phyloP scores from a whole-genome alignment of 768 basidiomycete genomes.

The Exidia glandulosa region DNA sequence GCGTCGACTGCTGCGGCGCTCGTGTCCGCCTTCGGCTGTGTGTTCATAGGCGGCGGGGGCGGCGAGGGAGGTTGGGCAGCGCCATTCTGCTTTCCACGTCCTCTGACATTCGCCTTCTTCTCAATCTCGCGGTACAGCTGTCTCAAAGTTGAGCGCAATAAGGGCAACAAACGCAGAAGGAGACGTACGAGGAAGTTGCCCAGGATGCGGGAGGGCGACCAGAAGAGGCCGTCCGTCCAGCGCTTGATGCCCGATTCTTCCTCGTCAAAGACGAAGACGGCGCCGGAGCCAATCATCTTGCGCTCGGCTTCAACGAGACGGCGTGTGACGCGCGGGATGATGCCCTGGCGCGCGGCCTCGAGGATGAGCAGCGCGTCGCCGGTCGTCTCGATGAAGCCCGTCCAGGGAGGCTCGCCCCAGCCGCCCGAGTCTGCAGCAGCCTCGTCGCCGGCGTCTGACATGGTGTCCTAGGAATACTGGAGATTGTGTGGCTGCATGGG shows the following conservation, averaged over 20 bases:
- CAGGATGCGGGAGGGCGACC: conserved; percentile 87
- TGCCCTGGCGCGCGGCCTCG: conserved; percentile 81
- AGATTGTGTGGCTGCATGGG: neutral
- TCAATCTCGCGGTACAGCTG: conserved; percentile 86
- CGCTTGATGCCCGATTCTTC: conserved; percentile 95
- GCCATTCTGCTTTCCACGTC: conserved; percentile 17
- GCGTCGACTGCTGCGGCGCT: conserved; percentile 42
- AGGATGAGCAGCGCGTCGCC: conserved; percentile 94
- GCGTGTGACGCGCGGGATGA: conserved; percentile 86
- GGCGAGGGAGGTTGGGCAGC: neutral
- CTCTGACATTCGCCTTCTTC: conserved; percentile 41
- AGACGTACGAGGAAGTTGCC: conserved; percentile 69
- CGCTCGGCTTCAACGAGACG: conserved; percentile 87
- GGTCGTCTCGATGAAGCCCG: conserved; percentile 91
- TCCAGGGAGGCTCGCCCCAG: conserved; percentile 67
- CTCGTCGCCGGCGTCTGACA: neutral
- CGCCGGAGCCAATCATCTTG: conserved; percentile 85
- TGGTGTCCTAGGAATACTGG: neutral
- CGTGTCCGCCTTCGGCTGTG: conserved; percentile 30
- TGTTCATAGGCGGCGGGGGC: neutral
- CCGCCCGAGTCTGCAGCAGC: neutral
- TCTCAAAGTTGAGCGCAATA: neutral
- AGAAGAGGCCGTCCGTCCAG: conserved; percentile 96
- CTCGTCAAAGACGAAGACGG: conserved; percentile 96
- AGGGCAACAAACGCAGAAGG: neutral